Base-by-base conservation (phyloP, 2,329 filamentous ascomycete species). In the Pseudogymnoascus sp. region DNA sequence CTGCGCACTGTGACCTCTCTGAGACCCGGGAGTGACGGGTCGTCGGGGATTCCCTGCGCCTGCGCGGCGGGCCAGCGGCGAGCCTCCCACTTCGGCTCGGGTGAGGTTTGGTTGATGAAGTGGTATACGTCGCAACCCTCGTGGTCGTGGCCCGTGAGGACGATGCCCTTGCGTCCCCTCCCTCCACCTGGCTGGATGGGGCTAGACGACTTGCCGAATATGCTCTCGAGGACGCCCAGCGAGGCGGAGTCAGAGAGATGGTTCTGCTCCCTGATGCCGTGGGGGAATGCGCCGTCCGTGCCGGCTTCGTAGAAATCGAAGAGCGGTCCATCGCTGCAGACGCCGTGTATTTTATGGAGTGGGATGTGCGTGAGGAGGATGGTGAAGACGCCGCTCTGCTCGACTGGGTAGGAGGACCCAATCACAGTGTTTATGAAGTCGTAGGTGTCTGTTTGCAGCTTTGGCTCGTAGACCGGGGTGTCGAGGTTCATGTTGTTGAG, bases 401-500 rank as follows among this genome's bases (percentile, higher is more conserved):
- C 79, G 42, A 90, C 87, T 1, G 84, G 80, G 1, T 80, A 75
- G 1, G 87, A 84, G 2, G 83, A 81, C 62, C 79, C 78, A 67
- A 91, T 91, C 60, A 89, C 76, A 36, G 81, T 75, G 74, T 91
- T 89, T 71, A 92, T 79, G 71, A 95, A 96, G 28, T 78, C 72
- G 74, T 96, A 95, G 0, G 90, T 94, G 59, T 87, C 79, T 64
- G 86, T 81, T 72, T 96, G 91, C 2, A 96, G 80, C 2, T 82
- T 78, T 3, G 78, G 69, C 16, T 84, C 83, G 39, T 84, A 79
- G 4, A 89, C 91, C 0, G 94, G 94, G 0, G 86, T 89, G 74
- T 99, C 94, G 38, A 99, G 84, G 70, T 96, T 95, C 84, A 99
- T 91, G 62, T 91, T 88, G 75, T 99, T 99, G 66, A 99, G 81